phyloP scores from a whole-genome alignment of 2,329 filamentous ascomycete genomes.

The Aspergillus novofumigatus region DNA sequence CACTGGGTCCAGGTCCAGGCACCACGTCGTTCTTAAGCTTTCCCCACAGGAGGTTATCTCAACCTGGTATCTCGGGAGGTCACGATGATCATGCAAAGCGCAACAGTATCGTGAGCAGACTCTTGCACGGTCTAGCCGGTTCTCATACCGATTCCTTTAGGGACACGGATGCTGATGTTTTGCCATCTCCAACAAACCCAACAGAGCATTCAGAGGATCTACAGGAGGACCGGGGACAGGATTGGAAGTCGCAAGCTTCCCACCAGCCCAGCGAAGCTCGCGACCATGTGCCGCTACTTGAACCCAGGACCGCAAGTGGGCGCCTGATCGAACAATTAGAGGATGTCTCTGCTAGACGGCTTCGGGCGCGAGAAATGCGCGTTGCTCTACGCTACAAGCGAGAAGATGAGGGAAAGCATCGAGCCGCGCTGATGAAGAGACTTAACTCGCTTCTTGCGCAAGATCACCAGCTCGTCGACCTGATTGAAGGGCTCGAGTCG shows the following conservation, averaged over 20 bases:
- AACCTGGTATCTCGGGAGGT: not conserved
- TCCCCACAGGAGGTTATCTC: not conserved
- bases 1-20: not conserved
- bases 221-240: not conserved
- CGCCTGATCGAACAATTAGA: slow-evolving; percentile 12
- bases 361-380: slow-evolving; percentile 20
- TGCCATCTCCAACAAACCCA: slow-evolving; percentile 1
- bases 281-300: not conserved
- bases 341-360: slow-evolving; percentile 15
- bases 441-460: slow-evolving; percentile 18
- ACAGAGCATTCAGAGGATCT: slow-evolving; percentile 3
- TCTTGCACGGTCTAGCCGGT: not conserved
- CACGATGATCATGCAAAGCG: not conserved
- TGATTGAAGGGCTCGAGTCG: slow-evolving; percentile 18
- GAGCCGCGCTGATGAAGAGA: slow-evolving; percentile 18
- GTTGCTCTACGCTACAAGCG: slow-evolving; percentile 19
- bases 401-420: slow-evolving; percentile 19
- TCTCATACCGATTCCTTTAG: slow-evolving; percentile 1
- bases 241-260: not conserved
- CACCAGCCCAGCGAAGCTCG: not conserved
- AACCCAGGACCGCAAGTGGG: not conserved
- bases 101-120: not conserved
- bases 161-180: not conserved
- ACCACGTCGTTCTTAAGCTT: not conserved
- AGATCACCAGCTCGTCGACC: not conserved